Conservation (phyloP, 2,329 filamentous ascomycete species). For the Capronia americana region DNA sequence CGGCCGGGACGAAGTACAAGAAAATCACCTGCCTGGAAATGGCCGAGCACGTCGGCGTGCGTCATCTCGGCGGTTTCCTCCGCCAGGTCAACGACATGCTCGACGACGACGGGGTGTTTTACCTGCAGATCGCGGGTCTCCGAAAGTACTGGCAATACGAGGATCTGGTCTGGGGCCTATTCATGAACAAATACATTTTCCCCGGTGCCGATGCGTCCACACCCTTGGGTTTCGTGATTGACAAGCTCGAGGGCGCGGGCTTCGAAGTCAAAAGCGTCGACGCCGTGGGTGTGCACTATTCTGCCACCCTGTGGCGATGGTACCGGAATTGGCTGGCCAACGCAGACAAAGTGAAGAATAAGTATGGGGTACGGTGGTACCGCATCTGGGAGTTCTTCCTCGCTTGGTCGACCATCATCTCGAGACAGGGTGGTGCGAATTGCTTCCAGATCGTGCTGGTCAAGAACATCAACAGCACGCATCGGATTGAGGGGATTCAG, state of each 20-base stretch:
- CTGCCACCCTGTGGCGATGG: slow-evolving; percentile 95
- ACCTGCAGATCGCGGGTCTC: slow-evolving; percentile 92
- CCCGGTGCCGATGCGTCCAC: slow-evolving; percentile 95
- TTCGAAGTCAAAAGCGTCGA: slow-evolving; percentile 92
- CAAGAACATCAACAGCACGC: slow-evolving; percentile 88
- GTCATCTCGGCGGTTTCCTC: slow-evolving; percentile 81
- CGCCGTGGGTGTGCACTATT: slow-evolving; percentile 96
- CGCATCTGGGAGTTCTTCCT: slow-evolving; percentile 95
- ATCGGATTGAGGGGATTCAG: slow-evolving; percentile 76
- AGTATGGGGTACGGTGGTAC: slow-evolving; percentile 96
- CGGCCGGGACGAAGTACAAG: slow-evolving; percentile 63
- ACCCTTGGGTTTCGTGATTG: slow-evolving; percentile 84
- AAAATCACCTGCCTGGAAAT: slow-evolving; percentile 98
- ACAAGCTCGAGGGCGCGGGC: slow-evolving; percentile 82
- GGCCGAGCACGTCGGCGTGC: slow-evolving; percentile 97
- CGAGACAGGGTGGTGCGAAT: slow-evolving; percentile 80
- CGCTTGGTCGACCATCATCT: slow-evolving; percentile 81
- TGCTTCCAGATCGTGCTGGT: slow-evolving; percentile 87
- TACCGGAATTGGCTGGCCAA: slow-evolving; percentile 98
- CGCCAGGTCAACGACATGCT: slow-evolving; percentile 93
- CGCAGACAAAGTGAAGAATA: slow-evolving; percentile 87
- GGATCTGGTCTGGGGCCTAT: slow-evolving; percentile 96
- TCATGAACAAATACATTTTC: slow-evolving; percentile 99
- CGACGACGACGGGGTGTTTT: slow-evolving; percentile 94
- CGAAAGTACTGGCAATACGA: slow-evolving; percentile 97